Base-by-base conservation (phyloP, 768 basidiomycete genomes). In the Mycena pura region DNA sequence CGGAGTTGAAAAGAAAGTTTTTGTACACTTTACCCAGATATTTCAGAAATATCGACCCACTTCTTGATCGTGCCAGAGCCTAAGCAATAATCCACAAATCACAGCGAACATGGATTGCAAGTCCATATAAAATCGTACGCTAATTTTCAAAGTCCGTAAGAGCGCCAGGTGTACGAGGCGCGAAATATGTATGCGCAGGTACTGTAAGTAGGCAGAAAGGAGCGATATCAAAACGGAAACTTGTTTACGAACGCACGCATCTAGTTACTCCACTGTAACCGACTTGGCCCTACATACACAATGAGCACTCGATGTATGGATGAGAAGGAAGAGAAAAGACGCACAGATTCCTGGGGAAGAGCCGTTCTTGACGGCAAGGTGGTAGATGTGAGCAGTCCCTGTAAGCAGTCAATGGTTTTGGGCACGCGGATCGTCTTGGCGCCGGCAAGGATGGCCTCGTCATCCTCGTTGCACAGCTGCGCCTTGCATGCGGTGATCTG, bases 401-500 rank as follows among this genome's bases (percentile, higher is more conserved):
- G 97, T 50, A 99, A 78, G 69, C 89, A 94, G 76, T 99, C 97
- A 61, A 96, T 88, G 2, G 96, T 97, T 79, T 86, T 86, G 53
- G 96, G 97, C 8, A 99, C 93, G 17, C 96, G 92, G 75, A 99
- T 94, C 32, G 95, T 92, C 82, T 92, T 90, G 61, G 85, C 87
- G 64, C 84, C 84, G 41, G 83, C 80, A 49, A 88, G 81, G 71
- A 98, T 89, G 31, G 84, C 86, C 17, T 87, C 82, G 72, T 99
- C 97, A 55, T 87, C 91, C 57, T 97, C 95, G 73, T 97, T 95
- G 80, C 96, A 97, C 65, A 99, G 93, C 64, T 93, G 90, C 48
- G 96, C 97, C 77, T 96, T 96, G 75, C 97, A 91, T 41, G 97
- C 96, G 5, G 95, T 96, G 76, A 99, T 96, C 78, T 99, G 97